Evolutionary conservation across 768 basidiomycete species (phyloP), one percentile per base, ranked within the genome.

Genomic region (Hericium erinaceus): DNA sequence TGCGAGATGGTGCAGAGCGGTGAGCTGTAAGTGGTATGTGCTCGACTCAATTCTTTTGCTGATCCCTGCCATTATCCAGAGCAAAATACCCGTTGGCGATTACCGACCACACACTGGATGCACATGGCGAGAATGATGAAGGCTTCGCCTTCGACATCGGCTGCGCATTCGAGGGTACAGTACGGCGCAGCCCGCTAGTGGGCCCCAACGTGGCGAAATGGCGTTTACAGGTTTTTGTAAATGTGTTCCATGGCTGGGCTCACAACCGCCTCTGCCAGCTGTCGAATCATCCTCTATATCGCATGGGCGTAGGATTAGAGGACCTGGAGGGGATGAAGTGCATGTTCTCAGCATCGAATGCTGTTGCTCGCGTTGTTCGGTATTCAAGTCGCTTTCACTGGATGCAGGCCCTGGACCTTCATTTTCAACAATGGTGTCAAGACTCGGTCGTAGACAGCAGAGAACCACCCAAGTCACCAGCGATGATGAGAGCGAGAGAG

Each of bases 61-160:
- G 15, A n/a, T 18, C 33, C 4, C 9, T 18, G n/a, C 48, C 11
- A 0, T 28, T 28, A 3, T 28, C 4, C 26, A 46, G 44, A 15
- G 55, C 55, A 9, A 56, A 56, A 39, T 48, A 56, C 33, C 39
- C 44, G 24, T n/a, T 56, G 4, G 55, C 41, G 3, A 20, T 37
- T 28, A n/a, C 48, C 8, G 15, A 33, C 37, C 10, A n/a, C 13
- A 24, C 48, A 5, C 40, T 56, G 7, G 26, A 56, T 6, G 44
- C 28, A 1, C 40, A 16, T n/a, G 55, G 41, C 4, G 28, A 28
- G 28, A 44, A 46, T 1, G 44, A 56, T 11, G 41, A 48, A 20
- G 55, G 39, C 16, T 4, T 56, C 12, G 55, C 41, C 11, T 56
- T 48, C 55, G 55, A 56, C 55, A 56, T 56, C 55, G 38, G 38